Percentiles rank a stretch among this genome's conserved stretches.
phyloP scores from a whole-genome alignment of 2,329 filamentous ascomycete species.

The Volutella citrinella region DNA sequence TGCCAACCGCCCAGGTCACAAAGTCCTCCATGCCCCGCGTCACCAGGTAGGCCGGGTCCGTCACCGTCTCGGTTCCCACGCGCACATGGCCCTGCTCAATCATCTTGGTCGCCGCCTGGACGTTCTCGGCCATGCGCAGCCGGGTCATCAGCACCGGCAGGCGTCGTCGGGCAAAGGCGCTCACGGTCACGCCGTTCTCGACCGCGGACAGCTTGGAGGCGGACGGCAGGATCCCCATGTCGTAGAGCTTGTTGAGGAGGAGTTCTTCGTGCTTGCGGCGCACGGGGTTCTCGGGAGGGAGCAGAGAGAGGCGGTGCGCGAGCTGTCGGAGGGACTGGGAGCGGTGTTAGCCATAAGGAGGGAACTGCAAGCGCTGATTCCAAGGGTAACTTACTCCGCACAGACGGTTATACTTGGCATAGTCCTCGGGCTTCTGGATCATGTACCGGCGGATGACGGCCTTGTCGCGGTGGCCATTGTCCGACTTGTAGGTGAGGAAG shows the following conservation, averaged over 20 bases:
- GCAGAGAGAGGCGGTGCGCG: constrained; percentile 79
- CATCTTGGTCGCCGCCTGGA: constrained; percentile 79
- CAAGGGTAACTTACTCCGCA: constrained; percentile 60
- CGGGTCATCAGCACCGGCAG: constrained; percentile 90
- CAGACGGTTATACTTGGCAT: constrained; percentile 64
- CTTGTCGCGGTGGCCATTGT: constrained; percentile 82
- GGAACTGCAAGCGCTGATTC: no score
- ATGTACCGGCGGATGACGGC: constrained; percentile 79
- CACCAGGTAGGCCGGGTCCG: constrained; percentile 85
- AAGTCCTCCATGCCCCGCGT: constrained; percentile 92
- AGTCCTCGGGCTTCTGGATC: constrained; percentile 86
- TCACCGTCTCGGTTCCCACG: constrained; percentile 86
- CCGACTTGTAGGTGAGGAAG: constrained; percentile 90
- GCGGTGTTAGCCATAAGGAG: constrained; percentile 10
- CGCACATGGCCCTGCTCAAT: constrained; percentile 94
- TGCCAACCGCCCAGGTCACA: constrained; percentile 92
- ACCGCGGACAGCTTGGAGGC: constrained; percentile 78
- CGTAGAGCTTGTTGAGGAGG: constrained; percentile 85
- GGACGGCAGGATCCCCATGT: constrained; percentile 81
- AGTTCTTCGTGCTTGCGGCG: constrained; percentile 83
- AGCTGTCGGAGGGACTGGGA: constrained; percentile 77
- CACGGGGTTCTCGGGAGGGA: constrained; percentile 75
- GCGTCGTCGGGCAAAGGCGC: constrained; percentile 78
- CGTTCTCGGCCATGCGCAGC: constrained; percentile 85
- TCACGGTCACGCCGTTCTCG: constrained; percentile 85